These are phyloP conservation scores for Amborella trichopoda DNA, from an alignment of 164 flowering plant genomes.

Conservation along the genomic window DNA sequence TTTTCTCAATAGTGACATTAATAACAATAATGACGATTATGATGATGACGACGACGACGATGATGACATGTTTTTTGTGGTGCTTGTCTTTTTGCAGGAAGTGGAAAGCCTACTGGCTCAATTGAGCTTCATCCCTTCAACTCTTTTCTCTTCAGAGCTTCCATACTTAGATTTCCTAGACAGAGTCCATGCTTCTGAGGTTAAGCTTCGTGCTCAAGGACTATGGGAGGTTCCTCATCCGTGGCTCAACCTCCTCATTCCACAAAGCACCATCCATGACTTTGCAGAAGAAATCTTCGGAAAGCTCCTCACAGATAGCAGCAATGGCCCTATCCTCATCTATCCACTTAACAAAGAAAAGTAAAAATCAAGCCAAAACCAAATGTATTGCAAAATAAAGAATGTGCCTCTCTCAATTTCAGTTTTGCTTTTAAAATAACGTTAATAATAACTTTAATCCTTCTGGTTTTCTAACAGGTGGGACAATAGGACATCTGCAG, in stretches of 20 bases:
- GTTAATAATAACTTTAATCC: not conserved
- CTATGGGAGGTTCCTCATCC: conserved; percentile 94
- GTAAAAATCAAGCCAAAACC: conserved; percentile 19
- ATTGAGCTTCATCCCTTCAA: conserved; percentile 55
- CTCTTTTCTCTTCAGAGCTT: conserved; percentile 61
- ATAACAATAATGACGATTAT: no score
- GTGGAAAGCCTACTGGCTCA: conserved; percentile 37
- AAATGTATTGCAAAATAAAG: not conserved
- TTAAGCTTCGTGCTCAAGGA: conserved; percentile 55
- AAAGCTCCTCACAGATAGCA: conserved; percentile 45
- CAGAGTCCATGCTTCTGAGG: conserved; percentile 70
- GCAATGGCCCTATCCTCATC: conserved; percentile 82
- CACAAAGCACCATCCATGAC: conserved; percentile 44
- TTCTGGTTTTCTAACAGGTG: conserved; percentile 37
- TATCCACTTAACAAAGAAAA: conserved; percentile 77
- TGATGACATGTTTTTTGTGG: no score
- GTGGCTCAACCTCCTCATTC: conserved; percentile 87
- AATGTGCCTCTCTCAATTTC: not conserved
- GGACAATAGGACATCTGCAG: conserved; percentile 59
- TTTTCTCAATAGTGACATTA: no score
- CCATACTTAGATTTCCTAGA: conserved; percentile 70
- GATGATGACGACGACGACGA: no score
- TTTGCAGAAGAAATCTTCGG: conserved; percentile 74
- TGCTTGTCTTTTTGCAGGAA: conserved; percentile 59
- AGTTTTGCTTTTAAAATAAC: no score